These are phyloP conservation scores for Beauveria scarabaeidicola DNA, from an alignment of 2,329 filamentous ascomycete species.

Conservation along the genomic window DNA sequence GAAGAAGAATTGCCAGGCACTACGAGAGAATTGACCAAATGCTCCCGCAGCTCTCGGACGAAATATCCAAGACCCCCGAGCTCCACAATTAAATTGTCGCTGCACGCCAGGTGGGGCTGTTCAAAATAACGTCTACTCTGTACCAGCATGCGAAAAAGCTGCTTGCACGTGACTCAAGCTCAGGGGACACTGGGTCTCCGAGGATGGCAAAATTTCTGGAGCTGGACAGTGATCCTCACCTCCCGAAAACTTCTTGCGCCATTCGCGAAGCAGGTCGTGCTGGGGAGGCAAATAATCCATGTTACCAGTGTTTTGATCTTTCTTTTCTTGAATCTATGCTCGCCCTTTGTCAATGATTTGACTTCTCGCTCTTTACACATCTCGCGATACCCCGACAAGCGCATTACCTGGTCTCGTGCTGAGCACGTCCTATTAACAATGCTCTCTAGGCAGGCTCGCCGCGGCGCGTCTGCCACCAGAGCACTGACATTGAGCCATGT, in stretches of 20 bases:
- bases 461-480: slow-evolving; percentile 20
- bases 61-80: not conserved
- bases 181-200: not conserved
- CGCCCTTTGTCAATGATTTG: not conserved
- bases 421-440: slow-evolving; percentile 19
- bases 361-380: not conserved
- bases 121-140: too few relatives aligned
- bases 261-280: slow-evolving; percentile 1
- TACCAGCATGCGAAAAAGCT: not conserved
- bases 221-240: not conserved
- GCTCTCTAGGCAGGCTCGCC: slow-evolving; percentile 27
- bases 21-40: not conserved
- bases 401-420: not conserved
- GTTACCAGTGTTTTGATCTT: not conserved
- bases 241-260: slow-evolving; percentile 6
- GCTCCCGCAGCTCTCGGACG: not conserved
- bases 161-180: slow-evolving; percentile 1
- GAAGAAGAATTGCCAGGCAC: not conserved
- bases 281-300: slow-evolving; percentile 2
- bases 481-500: slow-evolving; percentile 14
- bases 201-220: slow-evolving; percentile 6
- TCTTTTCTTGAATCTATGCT: not conserved
- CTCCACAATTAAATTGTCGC: not conserved
- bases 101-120: not conserved
- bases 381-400: not conserved